Percentiles rank a stretch among this genome's conserved stretches.
Conservation (phyloP, 2,329 filamentous ascomycete species). For the Uncinocarpus reesii region DNA sequence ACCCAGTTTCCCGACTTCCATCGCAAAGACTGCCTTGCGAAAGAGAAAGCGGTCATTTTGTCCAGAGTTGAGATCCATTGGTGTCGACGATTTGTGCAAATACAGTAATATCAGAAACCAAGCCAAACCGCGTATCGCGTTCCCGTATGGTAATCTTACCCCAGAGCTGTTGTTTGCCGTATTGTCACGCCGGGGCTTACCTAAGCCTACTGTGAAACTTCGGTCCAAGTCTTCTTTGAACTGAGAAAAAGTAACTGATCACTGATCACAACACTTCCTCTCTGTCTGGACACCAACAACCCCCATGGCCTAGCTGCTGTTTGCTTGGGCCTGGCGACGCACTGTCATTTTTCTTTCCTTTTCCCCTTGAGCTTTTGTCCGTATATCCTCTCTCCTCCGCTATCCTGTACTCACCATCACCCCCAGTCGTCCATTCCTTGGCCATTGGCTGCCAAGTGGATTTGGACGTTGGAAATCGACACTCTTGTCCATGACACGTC, state of each 20-base stretch:
- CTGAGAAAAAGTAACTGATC: conserved; percentile 9
- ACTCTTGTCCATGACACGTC: conserved; percentile 41
- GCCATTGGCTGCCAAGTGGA: conserved; percentile 41
- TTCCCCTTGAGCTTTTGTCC: conserved; percentile 5
- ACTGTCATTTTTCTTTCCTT: conserved; percentile 17
- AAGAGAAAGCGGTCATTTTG: no score
- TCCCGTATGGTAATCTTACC: not conserved
- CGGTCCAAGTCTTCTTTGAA: conserved; percentile 1
- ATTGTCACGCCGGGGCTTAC: conserved; percentile 2
- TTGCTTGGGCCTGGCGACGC: conserved; percentile 10
- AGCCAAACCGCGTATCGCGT: no score
- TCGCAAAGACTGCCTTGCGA: no score
- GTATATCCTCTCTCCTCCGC: conserved; percentile 1
- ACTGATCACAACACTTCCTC: conserved; percentile 2
- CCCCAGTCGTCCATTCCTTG: conserved; percentile 38
- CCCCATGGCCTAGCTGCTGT: conserved; percentile 13
- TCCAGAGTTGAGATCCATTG: no score
- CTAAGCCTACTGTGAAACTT: conserved; percentile 8
- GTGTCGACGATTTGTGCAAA: no score
- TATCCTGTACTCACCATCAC: conserved; percentile 4
- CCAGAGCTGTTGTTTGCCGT: not conserved
- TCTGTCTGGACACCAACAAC: conserved; percentile 13
- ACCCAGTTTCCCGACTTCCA: no score
- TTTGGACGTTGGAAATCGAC: conserved; percentile 36
- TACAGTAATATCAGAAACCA: no score